Evolutionary conservation across 305 asterid species (phyloP), one percentile per base, ranked within the genome.

Genomic region (Fraxinus nigra): DNA sequence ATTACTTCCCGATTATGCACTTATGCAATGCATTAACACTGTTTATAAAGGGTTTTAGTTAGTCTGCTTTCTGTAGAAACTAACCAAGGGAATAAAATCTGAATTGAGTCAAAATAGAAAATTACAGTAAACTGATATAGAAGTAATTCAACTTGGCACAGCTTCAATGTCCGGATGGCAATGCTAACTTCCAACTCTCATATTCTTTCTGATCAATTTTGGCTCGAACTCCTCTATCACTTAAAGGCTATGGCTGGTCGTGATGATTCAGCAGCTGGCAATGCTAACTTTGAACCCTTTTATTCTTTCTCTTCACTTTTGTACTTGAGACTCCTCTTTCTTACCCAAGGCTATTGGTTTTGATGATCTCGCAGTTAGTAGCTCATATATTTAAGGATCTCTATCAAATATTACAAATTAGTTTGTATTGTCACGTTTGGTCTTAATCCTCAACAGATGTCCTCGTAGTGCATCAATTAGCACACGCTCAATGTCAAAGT

Each of bases 391-490:
- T 54, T 54, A 54, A 54, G 24, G 24, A 54, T 54, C 24, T 54
- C 63, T 2, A 1, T 54, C 63, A 54, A 5, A 54, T 51, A 51
- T 54, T 54, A 54, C 63, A 16, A 54, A 54, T 54, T 51, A 38
- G 18, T 69, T 40, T 56, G 24, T 76, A 76, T 32, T 5, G 56
- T 38, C 84, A 69, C 14, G 43, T 56, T 30, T 51, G 34, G 20
- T 43, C 22, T 38, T 37, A 63, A 73, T 40, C 80, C 75, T 81
- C 72, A 33, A 81, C 43, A 48, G 24, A 1, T 85, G 32, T 70
- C 46, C 48, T 5, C 78, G 67, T 38, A 28, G 78, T 11, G 26
- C 38, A 33, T 76, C 48, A 20, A 35, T 65, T 63, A 35, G n/a
- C 80, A 20, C 37, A 16, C 46, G 61, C 75, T 33, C 69, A 84